Percentiles rank a stretch among this genome's conserved stretches.
phyloP scores from a whole-genome alignment of 2,329 filamentous ascomycete genomes.

The Lachnellula suecica region DNA sequence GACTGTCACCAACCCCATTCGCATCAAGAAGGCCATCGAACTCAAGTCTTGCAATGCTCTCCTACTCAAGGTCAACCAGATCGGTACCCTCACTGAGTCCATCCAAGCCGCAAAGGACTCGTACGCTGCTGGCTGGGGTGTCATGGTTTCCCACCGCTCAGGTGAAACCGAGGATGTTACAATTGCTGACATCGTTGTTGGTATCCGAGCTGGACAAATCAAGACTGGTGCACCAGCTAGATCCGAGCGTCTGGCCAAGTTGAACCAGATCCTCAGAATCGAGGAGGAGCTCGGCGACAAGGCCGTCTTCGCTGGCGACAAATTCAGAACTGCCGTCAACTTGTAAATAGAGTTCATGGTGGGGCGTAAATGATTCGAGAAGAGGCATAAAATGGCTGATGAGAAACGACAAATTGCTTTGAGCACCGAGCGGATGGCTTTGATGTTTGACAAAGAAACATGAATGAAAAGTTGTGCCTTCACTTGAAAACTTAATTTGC shows the following conservation, averaged over 20 bases:
- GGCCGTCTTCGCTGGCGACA: slow-evolving; percentile 86
- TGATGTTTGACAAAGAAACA: slow-evolving; percentile 13
- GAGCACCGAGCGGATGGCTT: slow-evolving; percentile 2
- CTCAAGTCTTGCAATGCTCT: slow-evolving; percentile 98
- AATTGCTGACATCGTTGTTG: slow-evolving; percentile 96
- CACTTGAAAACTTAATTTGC: neutral
- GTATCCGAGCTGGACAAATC: slow-evolving; percentile 96
- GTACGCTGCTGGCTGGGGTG: slow-evolving; percentile 92
- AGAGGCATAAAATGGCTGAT: slow-evolving; percentile 7
- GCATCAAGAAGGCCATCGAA: slow-evolving; percentile 99
- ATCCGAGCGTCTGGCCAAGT: slow-evolving; percentile 98
- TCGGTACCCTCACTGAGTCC: slow-evolving; percentile 96
- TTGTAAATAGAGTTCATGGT: slow-evolving; percentile 54
- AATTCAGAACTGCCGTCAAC: slow-evolving; percentile 90
- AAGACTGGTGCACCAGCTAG: slow-evolving; percentile 96
- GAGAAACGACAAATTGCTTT: slow-evolving; percentile 11
- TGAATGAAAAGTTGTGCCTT: slow-evolving; percentile 21
- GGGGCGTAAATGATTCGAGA: neutral
- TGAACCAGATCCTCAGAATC: slow-evolving; percentile 99
- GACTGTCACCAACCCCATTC: slow-evolving; percentile 97
- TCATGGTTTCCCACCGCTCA: slow-evolving; percentile 99
- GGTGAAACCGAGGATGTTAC: slow-evolving; percentile 99
- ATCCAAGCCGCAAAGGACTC: slow-evolving; percentile 99
- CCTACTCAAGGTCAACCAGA: slow-evolving; percentile 99
- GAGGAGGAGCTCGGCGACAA: slow-evolving; percentile 97